Conservation (phyloP, 768 basidiomycete species). For the Collybia sp. region DNA sequence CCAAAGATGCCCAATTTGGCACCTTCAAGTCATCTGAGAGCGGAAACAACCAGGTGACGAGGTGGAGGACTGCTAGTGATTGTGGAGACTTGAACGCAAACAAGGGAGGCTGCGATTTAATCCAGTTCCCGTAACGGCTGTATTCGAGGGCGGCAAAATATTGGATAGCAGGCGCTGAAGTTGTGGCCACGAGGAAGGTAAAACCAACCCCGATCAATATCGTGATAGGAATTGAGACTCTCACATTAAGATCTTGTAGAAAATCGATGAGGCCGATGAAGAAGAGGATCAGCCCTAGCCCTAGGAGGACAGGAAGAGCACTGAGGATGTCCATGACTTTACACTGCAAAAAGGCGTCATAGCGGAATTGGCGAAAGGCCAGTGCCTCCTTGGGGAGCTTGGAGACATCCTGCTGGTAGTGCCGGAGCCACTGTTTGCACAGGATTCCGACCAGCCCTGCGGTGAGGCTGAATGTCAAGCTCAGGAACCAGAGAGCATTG, state of each 20-base stretch:
- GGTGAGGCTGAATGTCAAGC: background rate
- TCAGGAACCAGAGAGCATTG: background rate
- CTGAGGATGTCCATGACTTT: background rate
- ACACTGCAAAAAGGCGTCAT: background rate
- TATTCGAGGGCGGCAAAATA: too few species aligned
- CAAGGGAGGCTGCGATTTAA: too few species aligned
- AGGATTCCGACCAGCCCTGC: background rate
- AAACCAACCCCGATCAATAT: too few species aligned
- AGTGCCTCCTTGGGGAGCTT: background rate
- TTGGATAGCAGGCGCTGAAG: too few species aligned
- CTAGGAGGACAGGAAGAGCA: background rate
- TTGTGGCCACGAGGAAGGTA: too few species aligned
- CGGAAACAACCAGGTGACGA: too few species aligned
- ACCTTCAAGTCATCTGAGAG: too few species aligned
- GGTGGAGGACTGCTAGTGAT: too few species aligned
- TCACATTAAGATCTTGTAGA: background rate
- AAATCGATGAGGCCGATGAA: background rate
- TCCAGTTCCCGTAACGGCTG: too few species aligned
- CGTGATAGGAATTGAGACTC: too few species aligned
- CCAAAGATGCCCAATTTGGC: too few species aligned
- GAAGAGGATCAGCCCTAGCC: constrained; percentile 2
- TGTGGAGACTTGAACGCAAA: too few species aligned
- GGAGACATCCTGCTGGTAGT: background rate
- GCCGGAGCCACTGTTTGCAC: background rate
- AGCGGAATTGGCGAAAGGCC: background rate